Percentiles rank a stretch among this genome's conserved stretches.
Evolutionary conservation across 2,329 filamentous ascomycete genomes (phyloP).

Genomic region (Colletotrichum coccodes): DNA sequence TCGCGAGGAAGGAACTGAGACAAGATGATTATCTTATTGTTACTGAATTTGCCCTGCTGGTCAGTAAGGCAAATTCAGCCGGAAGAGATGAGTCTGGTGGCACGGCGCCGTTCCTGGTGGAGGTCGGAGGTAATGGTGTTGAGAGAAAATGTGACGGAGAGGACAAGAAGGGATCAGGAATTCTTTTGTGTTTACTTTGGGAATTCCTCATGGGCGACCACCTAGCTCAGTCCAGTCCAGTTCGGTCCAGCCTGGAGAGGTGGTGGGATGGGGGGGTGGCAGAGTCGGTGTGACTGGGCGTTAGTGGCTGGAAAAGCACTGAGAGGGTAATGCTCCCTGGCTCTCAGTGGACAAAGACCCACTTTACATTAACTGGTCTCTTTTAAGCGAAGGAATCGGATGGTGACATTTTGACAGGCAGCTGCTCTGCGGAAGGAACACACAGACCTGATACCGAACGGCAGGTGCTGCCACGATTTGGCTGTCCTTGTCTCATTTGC

Average conservation of each 20-base stretch:
- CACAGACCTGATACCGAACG: slow-evolving; percentile 4
- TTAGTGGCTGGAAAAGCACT: not conserved
- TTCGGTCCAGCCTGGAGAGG: too few relatives aligned
- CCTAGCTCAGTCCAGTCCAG: not conserved
- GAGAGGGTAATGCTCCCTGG: not conserved
- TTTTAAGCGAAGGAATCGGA: slow-evolving; percentile 15
- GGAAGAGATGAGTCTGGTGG: slow-evolving; percentile 2
- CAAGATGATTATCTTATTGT: not conserved
- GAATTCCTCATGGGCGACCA: slow-evolving; percentile 16
- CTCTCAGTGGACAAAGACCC: not conserved
- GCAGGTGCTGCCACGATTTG: slow-evolving; percentile 8
- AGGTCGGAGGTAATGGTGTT: slow-evolving; percentile 6
- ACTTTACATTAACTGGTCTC: slow-evolving; percentile 8
- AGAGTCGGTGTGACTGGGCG: slow-evolving; percentile 7
- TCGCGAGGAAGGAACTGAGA: slow-evolving; percentile 10
- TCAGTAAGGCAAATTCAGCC: not conserved
- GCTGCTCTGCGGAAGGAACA: not conserved
- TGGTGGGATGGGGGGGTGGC: not conserved
- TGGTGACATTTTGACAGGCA: slow-evolving; percentile 24
- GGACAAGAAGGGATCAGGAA: slow-evolving; percentile 18
- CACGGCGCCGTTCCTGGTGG: slow-evolving; percentile 16
- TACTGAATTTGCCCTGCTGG: slow-evolving; percentile 5
- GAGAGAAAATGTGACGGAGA: slow-evolving; percentile 17
- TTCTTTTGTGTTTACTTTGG: slow-evolving; percentile 34
- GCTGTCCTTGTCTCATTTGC: not conserved